Evolutionary conservation across 192 early-diverging fungal genomes (phyloP).

Genomic region (Chytriomyces sp.): DNA sequence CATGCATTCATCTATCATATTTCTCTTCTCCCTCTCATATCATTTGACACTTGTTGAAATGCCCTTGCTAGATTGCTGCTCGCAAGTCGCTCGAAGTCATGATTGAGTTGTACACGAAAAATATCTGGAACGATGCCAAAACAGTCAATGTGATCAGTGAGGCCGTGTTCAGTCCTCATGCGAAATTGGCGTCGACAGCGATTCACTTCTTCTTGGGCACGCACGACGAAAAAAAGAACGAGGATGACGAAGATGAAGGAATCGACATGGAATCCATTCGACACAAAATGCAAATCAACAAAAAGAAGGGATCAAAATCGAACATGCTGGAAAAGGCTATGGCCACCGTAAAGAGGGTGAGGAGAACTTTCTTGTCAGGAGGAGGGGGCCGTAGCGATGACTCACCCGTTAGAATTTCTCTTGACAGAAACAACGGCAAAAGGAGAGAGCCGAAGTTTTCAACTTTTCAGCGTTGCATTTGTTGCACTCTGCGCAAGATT

Average conservation of each 20-base stretch:
- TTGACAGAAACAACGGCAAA: conserved; percentile 63
- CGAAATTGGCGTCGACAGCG: conserved; percentile 92
- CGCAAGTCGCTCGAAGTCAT: conserved; percentile 96
- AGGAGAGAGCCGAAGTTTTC: conserved; percentile 72
- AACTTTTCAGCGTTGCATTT: conserved; percentile 95
- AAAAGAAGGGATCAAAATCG: conserved; percentile 83
- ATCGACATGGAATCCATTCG: conserved; percentile 77
- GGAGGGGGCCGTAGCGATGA: neutral
- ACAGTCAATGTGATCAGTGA: conserved; percentile 98
- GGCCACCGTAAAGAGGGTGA: conserved; percentile 66
- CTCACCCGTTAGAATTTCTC: neutral
- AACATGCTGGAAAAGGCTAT: conserved; percentile 80
- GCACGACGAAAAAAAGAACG: conserved; percentile 67
- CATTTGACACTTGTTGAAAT: neutral
- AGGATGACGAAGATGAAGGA: conserved; percentile 73
- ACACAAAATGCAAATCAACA: conserved; percentile 80
- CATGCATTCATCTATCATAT: neutral
- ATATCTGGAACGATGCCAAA: conserved; percentile 98
- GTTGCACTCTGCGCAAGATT: conserved; percentile 96
- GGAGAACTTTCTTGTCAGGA: neutral
- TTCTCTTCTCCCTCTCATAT: neutral
- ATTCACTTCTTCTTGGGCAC: conserved; percentile 91
- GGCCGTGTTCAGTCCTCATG: conserved; percentile 89
- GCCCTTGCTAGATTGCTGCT: conserved; percentile 72
- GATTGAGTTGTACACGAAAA: conserved; percentile 96